These are phyloP conservation scores for Mycena crocata DNA, from an alignment of 768 basidiomycete species.

Conservation along the genomic window DNA sequence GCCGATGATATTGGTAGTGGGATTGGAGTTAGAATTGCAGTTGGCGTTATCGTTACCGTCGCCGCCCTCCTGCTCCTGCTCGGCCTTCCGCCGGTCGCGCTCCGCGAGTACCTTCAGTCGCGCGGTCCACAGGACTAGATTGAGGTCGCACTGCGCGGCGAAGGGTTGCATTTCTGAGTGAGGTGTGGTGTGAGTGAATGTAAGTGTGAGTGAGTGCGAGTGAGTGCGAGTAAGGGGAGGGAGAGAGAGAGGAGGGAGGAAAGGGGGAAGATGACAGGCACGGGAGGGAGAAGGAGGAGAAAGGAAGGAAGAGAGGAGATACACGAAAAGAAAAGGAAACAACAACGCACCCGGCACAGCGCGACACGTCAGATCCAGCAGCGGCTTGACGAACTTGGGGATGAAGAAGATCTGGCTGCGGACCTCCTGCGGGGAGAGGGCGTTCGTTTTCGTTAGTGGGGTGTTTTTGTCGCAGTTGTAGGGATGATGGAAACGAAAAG, in stretches of 20 bases:
- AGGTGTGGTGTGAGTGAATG: background rate
- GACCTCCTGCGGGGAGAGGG: slow-evolving; percentile 63
- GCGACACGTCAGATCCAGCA: slow-evolving; percentile 79
- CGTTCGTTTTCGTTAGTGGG: slow-evolving; percentile 43
- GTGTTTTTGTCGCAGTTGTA: slow-evolving; percentile 34
- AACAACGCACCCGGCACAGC: slow-evolving; percentile 76
- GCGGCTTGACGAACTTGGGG: slow-evolving; percentile 81
- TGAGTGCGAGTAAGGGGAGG: too few species aligned
- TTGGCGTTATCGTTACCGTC: slow-evolving; percentile 24
- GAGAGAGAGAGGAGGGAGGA: too few species aligned
- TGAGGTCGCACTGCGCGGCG: slow-evolving; percentile 73
- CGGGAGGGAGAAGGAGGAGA: too few species aligned
- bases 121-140: slow-evolving; percentile 77
- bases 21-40: too few species aligned
- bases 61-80: slow-evolving; percentile 40
- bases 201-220: background rate
- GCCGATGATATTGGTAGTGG: too few species aligned
- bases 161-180: slow-evolving; percentile 74
- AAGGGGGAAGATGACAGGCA: too few species aligned
- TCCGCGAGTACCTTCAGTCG: slow-evolving; percentile 57
- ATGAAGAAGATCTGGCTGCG: slow-evolving; percentile 92
- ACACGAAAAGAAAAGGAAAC: background rate
- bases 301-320: too few species aligned
- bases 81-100: too few species aligned
- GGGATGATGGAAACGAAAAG: too few species aligned